Evolutionary conservation across 345 rosid genomes (phyloP), one percentile per base, ranked within the genome.

Genomic region (Salix exigua): DNA sequence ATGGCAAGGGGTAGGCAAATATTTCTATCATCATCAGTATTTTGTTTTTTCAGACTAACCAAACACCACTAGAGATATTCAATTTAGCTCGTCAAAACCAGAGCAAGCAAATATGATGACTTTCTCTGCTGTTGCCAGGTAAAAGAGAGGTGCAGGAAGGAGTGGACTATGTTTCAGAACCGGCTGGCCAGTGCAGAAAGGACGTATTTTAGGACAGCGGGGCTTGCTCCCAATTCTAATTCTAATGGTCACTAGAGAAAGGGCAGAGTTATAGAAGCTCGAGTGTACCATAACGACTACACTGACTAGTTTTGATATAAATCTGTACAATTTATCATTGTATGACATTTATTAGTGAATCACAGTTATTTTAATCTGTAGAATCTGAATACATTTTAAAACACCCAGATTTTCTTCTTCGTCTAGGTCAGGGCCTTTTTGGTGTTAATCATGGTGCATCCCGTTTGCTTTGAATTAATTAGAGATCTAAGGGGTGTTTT

Each of bases 1-100:
- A 64, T 93, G 99, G 98, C 87, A 89, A 87, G 98, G 94, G 94
- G 98, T 96, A 92, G 68, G 88, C 60, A 21, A 63, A 40, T 28
- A 31, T 50, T 33, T 38, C 51, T 33, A 23, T 73, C 25, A 0
- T 21, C 48, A 26, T 33, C 38, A 26, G 10, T 68, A 13, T 2
- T 13, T 1, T 44, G 16, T 44, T 46, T 46, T 46, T 46, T 4
- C 50, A 46, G 50, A 46, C 18, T 46, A 46, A 46, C 50, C 14
- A 46, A 44, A 46, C 4, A 12, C 50, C 14, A 11, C 10, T 40
- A 46, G 5, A 46, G 5, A 46, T 12, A 46, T 13, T 46, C 28
- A 10, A n/a, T n/a, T 23, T 23, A 9, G 28, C 63, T 58, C 14
- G 23, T 8, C 63, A 4, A 23, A 58, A 23, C 63, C 28, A 58